These are phyloP conservation scores for Ceriops tagal DNA, from an alignment of 345 rosid genomes.

Conservation along the genomic window DNA sequence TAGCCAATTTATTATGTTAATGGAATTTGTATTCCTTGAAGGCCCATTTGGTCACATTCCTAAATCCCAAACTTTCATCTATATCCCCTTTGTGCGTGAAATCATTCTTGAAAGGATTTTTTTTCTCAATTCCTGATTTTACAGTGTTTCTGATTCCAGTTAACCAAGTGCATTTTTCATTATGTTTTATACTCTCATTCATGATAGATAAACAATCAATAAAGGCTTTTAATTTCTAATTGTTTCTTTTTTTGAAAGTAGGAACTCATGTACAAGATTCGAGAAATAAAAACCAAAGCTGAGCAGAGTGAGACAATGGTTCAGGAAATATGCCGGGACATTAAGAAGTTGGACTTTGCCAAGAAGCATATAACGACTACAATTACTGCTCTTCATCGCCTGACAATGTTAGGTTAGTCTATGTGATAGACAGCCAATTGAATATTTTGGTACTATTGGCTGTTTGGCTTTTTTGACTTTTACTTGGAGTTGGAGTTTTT, in stretches of 20 bases:
- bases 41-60: neutral
- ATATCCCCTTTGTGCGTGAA: too few relatives aligned
- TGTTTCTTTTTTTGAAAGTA: conserved; percentile 27
- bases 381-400: conserved; percentile 98
- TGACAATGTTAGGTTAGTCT: conserved; percentile 89
- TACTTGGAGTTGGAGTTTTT: neutral
- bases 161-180: too few relatives aligned
- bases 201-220: neutral
- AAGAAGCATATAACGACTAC: conserved; percentile 98
- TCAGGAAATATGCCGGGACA: conserved; percentile 97
- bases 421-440: neutral
- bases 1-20: neutral
- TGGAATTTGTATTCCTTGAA: neutral
- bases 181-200: neutral
- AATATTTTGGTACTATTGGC: neutral
- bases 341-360: conserved; percentile 96
- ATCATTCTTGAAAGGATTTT: too few relatives aligned
- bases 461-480: neutral
- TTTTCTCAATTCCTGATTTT: too few relatives aligned
- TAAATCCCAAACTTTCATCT: too few relatives aligned
- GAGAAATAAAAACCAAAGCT: conserved; percentile 96
- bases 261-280: conserved; percentile 92
- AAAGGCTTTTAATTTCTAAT: conserved; percentile 9
- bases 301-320: conserved; percentile 99
- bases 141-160: too few relatives aligned